Conservation (phyloP, 179 eudicot genomes). For the Drosera spatulata region DNA sequence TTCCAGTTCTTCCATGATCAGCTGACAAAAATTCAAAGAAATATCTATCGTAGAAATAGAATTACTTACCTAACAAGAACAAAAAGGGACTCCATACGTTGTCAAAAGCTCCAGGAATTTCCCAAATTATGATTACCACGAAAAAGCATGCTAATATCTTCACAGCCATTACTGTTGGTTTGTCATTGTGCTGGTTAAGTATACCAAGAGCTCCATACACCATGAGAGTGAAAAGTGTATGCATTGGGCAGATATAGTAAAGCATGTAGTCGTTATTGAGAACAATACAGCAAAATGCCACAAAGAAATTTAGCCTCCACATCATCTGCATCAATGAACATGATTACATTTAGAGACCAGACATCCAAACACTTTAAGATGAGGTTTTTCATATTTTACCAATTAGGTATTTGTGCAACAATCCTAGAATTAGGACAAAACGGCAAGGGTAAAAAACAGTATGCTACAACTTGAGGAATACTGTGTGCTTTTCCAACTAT, state of each 20-base stretch:
- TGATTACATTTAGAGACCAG: too few species aligned
- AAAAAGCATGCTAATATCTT: slow-evolving; percentile 67
- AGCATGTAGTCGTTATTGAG: slow-evolving; percentile 93
- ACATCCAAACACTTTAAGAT: too few species aligned
- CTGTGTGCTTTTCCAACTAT: too few species aligned
- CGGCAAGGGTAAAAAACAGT: too few species aligned
- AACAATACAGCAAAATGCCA: slow-evolving; percentile 30
- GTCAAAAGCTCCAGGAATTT: slow-evolving; percentile 85
- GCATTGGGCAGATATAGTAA: slow-evolving; percentile 98
- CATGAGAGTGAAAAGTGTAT: slow-evolving; percentile 95
- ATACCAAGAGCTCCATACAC: slow-evolving; percentile 98
- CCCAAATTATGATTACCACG: slow-evolving; percentile 84
- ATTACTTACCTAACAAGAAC: slow-evolving; percentile 61
- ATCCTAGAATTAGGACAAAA: too few species aligned
- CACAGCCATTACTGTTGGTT: slow-evolving; percentile 66
- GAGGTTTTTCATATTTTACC: too few species aligned
- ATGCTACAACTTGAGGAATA: too few species aligned
- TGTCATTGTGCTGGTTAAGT: slow-evolving; percentile 79
- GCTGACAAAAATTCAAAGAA: not conserved
- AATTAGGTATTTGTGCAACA: too few species aligned
- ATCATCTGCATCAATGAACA: slow-evolving; percentile 67
- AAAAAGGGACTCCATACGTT: slow-evolving; percentile 73
- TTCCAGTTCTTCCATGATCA: not conserved
- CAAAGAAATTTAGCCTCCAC: slow-evolving; percentile 85
- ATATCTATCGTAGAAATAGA: slow-evolving; percentile 4